A percentile compares a stretch with the other conserved stretches of the same genome.
These are phyloP conservation scores for Pyrenophora teres DNA, from an alignment of 2,329 filamentous ascomycete species.

Conservation along the genomic window DNA sequence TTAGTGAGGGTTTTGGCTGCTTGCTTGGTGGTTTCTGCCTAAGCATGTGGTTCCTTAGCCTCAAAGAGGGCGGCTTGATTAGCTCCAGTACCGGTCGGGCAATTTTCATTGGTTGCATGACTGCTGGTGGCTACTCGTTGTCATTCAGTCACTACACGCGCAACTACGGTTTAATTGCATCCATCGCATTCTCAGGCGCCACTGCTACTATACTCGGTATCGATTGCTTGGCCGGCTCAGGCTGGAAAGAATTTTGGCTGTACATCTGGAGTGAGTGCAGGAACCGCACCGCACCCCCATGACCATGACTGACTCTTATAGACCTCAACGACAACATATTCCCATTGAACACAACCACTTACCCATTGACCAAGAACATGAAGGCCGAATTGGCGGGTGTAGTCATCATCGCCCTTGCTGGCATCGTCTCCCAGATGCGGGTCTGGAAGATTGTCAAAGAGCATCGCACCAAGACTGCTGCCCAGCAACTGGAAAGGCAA, in stretches of 20 bases:
- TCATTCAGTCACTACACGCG: slow-evolving; percentile 76
- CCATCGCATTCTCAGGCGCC: slow-evolving; percentile 80
- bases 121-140: slow-evolving; percentile 68
- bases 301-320: slow-evolving; percentile 36
- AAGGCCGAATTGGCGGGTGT: slow-evolving; percentile 81
- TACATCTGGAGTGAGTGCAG: slow-evolving; percentile 75
- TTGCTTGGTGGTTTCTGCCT: slow-evolving; percentile 84
- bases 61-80: slow-evolving; percentile 77
- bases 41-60: slow-evolving; percentile 86
- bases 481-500: slow-evolving; percentile 56
- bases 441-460: slow-evolving; percentile 79
- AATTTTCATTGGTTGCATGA: slow-evolving; percentile 77
- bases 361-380: slow-evolving; percentile 85
- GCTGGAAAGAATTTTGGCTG: slow-evolving; percentile 93
- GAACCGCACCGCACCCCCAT: background rate
- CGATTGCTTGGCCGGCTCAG: slow-evolving; percentile 88
- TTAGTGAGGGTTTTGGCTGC: slow-evolving; percentile 84
- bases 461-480: slow-evolving; percentile 53
- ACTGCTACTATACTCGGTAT: slow-evolving; percentile 81
- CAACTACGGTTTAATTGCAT: slow-evolving; percentile 74
- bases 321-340: slow-evolving; percentile 77
- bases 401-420: slow-evolving; percentile 73
- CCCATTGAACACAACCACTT: slow-evolving; percentile 74
- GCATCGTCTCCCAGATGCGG: slow-evolving; percentile 81
- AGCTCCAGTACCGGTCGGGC: slow-evolving; percentile 64